These are phyloP conservation scores for Galerina marginata DNA, from an alignment of 768 basidiomycete species.

Conservation along the genomic window DNA sequence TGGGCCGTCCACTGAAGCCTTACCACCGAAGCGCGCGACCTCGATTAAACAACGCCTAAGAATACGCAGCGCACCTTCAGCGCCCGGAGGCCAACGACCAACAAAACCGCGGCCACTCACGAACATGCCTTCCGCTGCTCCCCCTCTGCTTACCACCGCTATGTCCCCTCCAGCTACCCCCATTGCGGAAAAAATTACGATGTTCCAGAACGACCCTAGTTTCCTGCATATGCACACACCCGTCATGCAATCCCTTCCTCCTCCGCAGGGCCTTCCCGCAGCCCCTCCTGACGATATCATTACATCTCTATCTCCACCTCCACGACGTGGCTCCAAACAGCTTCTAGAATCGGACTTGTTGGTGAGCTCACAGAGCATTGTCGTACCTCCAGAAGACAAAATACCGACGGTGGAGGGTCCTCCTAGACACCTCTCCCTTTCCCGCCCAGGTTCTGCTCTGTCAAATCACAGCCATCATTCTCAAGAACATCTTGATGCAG, in stretches of 20 bases:
- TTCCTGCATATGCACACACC: conserved; percentile 64
- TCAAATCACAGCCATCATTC: conserved; percentile 38
- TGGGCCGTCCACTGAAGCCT: conserved; percentile 19
- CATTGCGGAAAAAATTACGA: conserved; percentile 69
- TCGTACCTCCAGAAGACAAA: conserved; percentile 8
- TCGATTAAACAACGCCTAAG: conserved; percentile 71
- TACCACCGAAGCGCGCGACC: conserved; percentile 37
- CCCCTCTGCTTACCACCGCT: conserved; percentile 4
- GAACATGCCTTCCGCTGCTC: not conserved
- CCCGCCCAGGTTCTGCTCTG: conserved; percentile 54
- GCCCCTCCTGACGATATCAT: conserved; percentile 28
- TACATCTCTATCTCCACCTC: conserved; percentile 63
- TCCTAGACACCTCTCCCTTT: conserved; percentile 41
- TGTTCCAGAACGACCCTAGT: conserved; percentile 57
- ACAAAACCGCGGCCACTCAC: conserved; percentile 32
- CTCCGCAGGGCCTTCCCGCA: conserved; percentile 30
- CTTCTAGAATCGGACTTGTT: conserved; percentile 38
- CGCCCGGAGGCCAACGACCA: conserved; percentile 30
- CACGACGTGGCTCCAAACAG: conserved; percentile 62
- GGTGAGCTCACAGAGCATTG: conserved; percentile 19
- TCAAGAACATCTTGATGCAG: conserved; percentile 14
- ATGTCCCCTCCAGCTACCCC: conserved; percentile 47
- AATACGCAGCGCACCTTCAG: conserved; percentile 66
- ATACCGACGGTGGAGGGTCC: conserved; percentile 8
- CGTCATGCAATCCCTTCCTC: conserved; percentile 41